phyloP scores from a whole-genome alignment of 805 yeast species.

The Helenozyma baotianmanensis region DNA sequence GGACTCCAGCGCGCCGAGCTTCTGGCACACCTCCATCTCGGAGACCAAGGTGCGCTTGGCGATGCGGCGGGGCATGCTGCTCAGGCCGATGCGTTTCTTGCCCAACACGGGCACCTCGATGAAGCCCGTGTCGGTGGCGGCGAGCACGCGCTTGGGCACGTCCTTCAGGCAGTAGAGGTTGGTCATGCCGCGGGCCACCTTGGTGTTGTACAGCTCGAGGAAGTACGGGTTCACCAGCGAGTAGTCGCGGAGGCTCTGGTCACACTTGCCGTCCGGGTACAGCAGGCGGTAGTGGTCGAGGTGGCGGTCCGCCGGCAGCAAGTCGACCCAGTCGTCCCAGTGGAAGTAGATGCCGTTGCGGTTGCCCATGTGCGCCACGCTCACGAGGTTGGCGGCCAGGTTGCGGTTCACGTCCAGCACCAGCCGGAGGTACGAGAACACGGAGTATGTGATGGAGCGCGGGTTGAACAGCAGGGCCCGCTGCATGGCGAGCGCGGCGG shows the following conservation, averaged over 20 bases:
- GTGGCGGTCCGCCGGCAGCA: conserved; percentile 19
- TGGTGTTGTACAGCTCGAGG: conserved; percentile 29
- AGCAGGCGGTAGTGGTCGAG: conserved; percentile 15
- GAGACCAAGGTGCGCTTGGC: conserved; percentile 5
- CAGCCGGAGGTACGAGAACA: conserved; percentile 9
- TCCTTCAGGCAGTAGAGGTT: conserved; percentile 29
- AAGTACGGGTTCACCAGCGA: conserved; percentile 30
- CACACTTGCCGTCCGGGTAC: conserved; percentile 23
- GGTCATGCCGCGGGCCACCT: conserved; percentile 31
- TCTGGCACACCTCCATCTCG: conserved; percentile 4
- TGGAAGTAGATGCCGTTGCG: conserved; percentile 28
- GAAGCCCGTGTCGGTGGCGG: conserved; percentile 21
- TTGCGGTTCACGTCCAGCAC: background rate
- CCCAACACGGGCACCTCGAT: conserved; percentile 27
- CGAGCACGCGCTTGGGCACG: conserved; percentile 23
- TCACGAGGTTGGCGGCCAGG: background rate
- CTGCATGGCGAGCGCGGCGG: conserved; percentile 20
- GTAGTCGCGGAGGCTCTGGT: conserved; percentile 14
- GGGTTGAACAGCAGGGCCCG: conserved; percentile 24
- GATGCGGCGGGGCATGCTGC: background rate
- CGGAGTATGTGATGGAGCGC: conserved; percentile 10
- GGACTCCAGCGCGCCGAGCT: no score
- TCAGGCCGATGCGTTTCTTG: conserved; percentile 19
- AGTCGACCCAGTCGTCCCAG: conserved; percentile 40
- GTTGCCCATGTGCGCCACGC: conserved; percentile 4